These are phyloP conservation scores for Nakazawaea molendinolei DNA, from an alignment of 805 yeast species.

Conservation along the genomic window DNA sequence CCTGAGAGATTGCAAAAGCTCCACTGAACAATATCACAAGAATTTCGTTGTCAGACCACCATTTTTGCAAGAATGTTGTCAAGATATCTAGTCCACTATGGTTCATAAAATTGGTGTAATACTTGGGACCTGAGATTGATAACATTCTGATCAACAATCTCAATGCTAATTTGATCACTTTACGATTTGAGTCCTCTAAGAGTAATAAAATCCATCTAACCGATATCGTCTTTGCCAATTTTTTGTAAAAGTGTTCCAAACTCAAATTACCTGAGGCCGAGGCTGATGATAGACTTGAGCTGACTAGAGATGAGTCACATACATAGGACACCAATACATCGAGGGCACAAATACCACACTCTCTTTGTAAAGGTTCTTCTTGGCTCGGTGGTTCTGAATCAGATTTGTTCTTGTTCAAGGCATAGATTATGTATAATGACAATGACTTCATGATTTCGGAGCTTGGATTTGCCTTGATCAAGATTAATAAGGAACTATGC, in stretches of 20 bases:
- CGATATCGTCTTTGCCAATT: slow-evolving; percentile 46
- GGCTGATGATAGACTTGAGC: slow-evolving; percentile 21
- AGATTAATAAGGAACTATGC: slow-evolving; percentile 29
- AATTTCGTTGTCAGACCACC: slow-evolving; percentile 44
- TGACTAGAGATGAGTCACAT: slow-evolving; percentile 27
- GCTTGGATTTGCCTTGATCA: slow-evolving; percentile 42
- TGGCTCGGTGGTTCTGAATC: neutral
- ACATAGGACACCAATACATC: slow-evolving; percentile 33
- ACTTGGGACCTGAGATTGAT: slow-evolving; percentile 36
- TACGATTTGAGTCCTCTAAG: slow-evolving; percentile 32
- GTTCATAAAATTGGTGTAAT: slow-evolving; percentile 41
- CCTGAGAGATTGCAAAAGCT: slow-evolving; percentile 36
- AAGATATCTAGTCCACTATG: slow-evolving; percentile 46
- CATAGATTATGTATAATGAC: slow-evolving; percentile 44
- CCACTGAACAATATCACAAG: slow-evolving; percentile 35
- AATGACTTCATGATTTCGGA: slow-evolving; percentile 49
- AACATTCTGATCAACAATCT: slow-evolving; percentile 43
- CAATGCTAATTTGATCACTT: slow-evolving; percentile 33
- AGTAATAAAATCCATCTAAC: slow-evolving; percentile 60
- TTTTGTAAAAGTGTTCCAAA: slow-evolving; percentile 26
- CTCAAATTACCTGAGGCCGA: neutral
- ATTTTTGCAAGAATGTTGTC: slow-evolving; percentile 34
- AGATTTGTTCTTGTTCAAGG: slow-evolving; percentile 24
- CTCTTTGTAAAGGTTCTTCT: slow-evolving; percentile 15
- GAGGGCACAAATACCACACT: slow-evolving; percentile 28